Conservation (phyloP, 352 stramenopile species). For the Phytophthora fragariaefolia region DNA sequence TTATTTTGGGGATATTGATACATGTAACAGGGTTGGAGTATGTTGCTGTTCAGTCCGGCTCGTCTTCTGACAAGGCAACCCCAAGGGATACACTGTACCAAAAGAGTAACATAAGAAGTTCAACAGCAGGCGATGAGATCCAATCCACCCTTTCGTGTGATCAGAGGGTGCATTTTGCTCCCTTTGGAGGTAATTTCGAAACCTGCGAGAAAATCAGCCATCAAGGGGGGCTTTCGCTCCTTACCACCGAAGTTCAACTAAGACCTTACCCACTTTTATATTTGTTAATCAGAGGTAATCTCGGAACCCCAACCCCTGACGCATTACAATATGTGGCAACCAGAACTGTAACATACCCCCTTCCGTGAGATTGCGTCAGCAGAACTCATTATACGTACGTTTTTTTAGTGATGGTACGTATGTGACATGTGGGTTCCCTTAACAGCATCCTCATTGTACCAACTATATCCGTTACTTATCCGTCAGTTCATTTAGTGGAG, state of each 20-base stretch:
- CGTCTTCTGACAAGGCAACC: too few species aligned
- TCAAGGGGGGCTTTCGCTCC: constrained; percentile 3
- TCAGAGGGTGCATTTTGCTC: too few species aligned
- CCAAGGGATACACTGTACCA: too few species aligned
- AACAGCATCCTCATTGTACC: neutral
- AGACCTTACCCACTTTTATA: neutral
- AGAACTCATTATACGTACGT: neutral
- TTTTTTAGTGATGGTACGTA: neutral
- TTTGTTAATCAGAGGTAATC: neutral
- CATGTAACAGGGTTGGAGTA: too few species aligned
- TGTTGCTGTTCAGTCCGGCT: too few species aligned
- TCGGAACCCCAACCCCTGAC: neutral
- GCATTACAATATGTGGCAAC: constrained; percentile 5
- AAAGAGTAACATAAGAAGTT: too few species aligned
- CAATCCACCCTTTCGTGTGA: too few species aligned
- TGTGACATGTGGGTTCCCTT: neutral
- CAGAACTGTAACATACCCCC: constrained; percentile 8
- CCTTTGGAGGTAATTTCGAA: constrained; percentile 5
- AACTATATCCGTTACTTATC: neutral
- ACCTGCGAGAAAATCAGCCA: constrained; percentile 7
- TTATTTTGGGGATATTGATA: too few species aligned
- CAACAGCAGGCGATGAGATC: too few species aligned
- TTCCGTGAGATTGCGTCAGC: constrained; percentile 18
- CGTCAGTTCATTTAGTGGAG: constrained; percentile 1
- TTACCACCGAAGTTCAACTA: constrained; percentile 13